A percentile compares a stretch with the other conserved stretches of the same genome.
These are phyloP conservation scores for Neonectria sp. DNA, from an alignment of 2,329 filamentous ascomycete genomes.

Conservation along the genomic window DNA sequence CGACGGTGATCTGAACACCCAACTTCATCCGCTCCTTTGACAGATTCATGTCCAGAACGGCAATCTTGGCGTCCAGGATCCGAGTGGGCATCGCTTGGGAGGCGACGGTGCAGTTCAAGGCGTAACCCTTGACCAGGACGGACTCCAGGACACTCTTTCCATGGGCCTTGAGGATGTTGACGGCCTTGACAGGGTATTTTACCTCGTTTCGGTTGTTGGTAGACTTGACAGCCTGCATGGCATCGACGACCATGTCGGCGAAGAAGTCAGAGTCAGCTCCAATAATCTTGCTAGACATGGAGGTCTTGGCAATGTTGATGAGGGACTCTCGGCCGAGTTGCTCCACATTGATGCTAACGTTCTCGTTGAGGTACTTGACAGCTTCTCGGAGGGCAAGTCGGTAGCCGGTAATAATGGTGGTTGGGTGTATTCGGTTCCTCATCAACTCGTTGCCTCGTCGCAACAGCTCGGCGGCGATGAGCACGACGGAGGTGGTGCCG, in stretches of 20 bases:
- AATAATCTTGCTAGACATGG: conserved; percentile 99
- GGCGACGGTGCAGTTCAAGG: conserved; percentile 97
- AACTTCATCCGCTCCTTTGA: conserved; percentile 99
- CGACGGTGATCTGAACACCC: conserved; percentile 97
- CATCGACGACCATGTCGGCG: conserved; percentile 96
- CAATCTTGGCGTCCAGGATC: conserved; percentile 95
- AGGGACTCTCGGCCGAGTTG: conserved; percentile 91
- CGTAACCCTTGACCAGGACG: conserved; percentile 93
- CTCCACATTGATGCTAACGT: conserved; percentile 96
- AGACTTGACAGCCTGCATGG: conserved; percentile 92
- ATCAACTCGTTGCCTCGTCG: conserved; percentile 96
- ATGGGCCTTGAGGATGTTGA: conserved; percentile 98
- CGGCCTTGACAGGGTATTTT: conserved; percentile 99
- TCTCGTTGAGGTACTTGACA: conserved; percentile 99
- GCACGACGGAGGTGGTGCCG: conserved; percentile 96
- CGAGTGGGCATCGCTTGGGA: conserved; percentile 98
- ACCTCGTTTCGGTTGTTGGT: conserved; percentile 91
- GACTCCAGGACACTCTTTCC: conserved; percentile 94
- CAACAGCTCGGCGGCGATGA: conserved; percentile 96
- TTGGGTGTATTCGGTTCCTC: conserved; percentile 99
- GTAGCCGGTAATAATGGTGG: conserved; percentile 99
- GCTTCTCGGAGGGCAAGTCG: conserved; percentile 94
- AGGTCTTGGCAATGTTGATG: conserved; percentile 96
- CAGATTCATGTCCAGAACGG: conserved; percentile 96
- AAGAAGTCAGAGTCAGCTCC: conserved; percentile 97